Evolutionary conservation across 495 filamentous ascomycete genomes (phyloP).

Genomic region (Talaromyces thailandensis): DNA sequence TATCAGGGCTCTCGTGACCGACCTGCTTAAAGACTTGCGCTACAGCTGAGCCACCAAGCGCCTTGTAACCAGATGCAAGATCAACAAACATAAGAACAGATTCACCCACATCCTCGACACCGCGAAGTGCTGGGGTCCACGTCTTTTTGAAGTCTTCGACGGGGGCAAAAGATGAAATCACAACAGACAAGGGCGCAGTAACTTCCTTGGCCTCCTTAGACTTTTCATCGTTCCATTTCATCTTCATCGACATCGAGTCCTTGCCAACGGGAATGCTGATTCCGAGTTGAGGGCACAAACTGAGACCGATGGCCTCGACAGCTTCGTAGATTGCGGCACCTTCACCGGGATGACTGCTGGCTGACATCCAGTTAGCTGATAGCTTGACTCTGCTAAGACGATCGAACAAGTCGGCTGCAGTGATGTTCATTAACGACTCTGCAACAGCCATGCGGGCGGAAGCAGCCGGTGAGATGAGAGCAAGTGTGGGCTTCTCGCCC

Average conservation of each 20-base stretch:
- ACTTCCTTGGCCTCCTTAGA: slow-evolving; percentile 68
- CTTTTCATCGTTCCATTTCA: slow-evolving; percentile 77
- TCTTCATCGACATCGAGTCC: slow-evolving; percentile 98
- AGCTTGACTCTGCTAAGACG: slow-evolving; percentile 71
- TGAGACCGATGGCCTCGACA: slow-evolving; percentile 85
- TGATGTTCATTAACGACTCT: slow-evolving; percentile 86
- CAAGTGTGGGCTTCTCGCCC: slow-evolving; percentile 87
- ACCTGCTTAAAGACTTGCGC: slow-evolving; percentile 87
- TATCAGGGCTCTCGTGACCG: slow-evolving; percentile 75
- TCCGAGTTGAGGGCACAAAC: slow-evolving; percentile 74
- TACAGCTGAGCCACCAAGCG: slow-evolving; percentile 84
- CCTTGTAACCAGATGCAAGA: slow-evolving; percentile 65
- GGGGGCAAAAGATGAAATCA: slow-evolving; percentile 82
- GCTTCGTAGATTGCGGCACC: slow-evolving; percentile 91
- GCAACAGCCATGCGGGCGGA: slow-evolving; percentile 95
- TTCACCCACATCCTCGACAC: slow-evolving; percentile 81
- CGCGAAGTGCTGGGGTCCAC: slow-evolving; percentile 85
- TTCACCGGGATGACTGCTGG: slow-evolving; percentile 86
- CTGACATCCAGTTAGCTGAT: slow-evolving; percentile 98
- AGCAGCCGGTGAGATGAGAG: slow-evolving; percentile 84
- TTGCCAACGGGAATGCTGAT: slow-evolving; percentile 94
- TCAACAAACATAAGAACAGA: slow-evolving; percentile 87
- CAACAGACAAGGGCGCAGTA: slow-evolving; percentile 80
- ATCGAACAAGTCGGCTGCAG: slow-evolving; percentile 73
- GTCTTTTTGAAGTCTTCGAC: slow-evolving; percentile 73